Conservation (phyloP, 495 filamentous ascomycete genomes). For the Massariosphaeria phaeospora region DNA sequence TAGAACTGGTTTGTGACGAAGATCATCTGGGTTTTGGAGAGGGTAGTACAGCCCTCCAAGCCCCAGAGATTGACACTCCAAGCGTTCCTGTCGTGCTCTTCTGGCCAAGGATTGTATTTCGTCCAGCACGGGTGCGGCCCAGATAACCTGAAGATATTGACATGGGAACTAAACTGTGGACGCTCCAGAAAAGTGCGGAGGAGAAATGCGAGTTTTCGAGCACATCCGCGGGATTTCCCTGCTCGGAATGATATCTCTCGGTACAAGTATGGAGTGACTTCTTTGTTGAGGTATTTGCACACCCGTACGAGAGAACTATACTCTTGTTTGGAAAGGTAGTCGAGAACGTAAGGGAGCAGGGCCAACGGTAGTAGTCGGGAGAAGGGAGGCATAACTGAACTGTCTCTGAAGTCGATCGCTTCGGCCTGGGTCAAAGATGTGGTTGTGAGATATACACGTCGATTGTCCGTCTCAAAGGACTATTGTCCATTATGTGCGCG, state of each 20-base stretch:
- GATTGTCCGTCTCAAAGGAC: background rate
- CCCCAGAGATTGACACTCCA: constrained; percentile 9
- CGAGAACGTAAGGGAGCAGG: constrained; percentile 1
- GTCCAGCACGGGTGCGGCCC: constrained; percentile 1
- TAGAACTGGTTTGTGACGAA: constrained; percentile 13
- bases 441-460: background rate
- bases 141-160: constrained; percentile 5
- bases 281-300: constrained; percentile 6
- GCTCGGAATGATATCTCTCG: constrained; percentile 7
- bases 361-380: constrained; percentile 4
- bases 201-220: constrained; percentile 6
- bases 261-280: constrained; percentile 4
- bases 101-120: constrained; percentile 10
- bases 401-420: background rate
- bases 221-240: constrained; percentile 10
- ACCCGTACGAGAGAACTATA: constrained; percentile 8
- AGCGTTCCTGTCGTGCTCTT: background rate
- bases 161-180: constrained; percentile 3
- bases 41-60: constrained; percentile 4
- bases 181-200: constrained; percentile 13
- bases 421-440: background rate
- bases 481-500: background rate
- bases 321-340: constrained; percentile 4
- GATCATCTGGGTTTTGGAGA: constrained; percentile 9
- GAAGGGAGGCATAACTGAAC: constrained; percentile 8